Evolutionary conservation across 495 filamentous ascomycete species (phyloP), one percentile per base, ranked within the genome.

Genomic region (Parachaetomium inaequale): DNA sequence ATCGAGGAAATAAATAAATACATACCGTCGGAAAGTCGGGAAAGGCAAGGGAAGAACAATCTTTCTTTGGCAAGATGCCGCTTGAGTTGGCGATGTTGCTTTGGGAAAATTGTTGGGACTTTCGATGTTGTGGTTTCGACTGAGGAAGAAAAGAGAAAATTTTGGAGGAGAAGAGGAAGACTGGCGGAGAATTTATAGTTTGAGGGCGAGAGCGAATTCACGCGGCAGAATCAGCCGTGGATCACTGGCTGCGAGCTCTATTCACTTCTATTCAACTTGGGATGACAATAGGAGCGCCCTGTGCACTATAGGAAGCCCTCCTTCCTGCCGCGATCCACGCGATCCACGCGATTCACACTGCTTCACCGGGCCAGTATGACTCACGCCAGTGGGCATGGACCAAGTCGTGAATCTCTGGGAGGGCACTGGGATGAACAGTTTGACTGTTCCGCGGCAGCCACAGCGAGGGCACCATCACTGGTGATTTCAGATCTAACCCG

Each of bases 261-360:
- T 21, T 31, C 26, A 15, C n/a, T 7, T 4, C 11, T 25, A 19
- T 43, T 43, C 32, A n/a, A 29, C 19, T 19, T 32, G 14, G 4
- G 40, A 31, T 56, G 23, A 56, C 21, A 56, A 56, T 31, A 32
- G n/a, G n/a, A n/a, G n/a, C n/a, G n/a, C n/a, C n/a, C n/a, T n/a
- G n/a, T n/a, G n/a, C n/a, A n/a, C n/a, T n/a, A n/a, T n/a, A 55
- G 21, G 36, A 55, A 55, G 34, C 34, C 23, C 36, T 55, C 14
- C 21, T 55, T 28, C 23, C 23, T 17, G 12, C 36, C 34, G n/a
- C n/a, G n/a, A n/a, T n/a, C n/a, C n/a, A n/a, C n/a, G n/a, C n/a
- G n/a, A n/a, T n/a, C n/a, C n/a, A n/a, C 12, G 14, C 5, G 14
- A 15, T 15, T n/a, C 34, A 43, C 21, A 12, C 6, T 26, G 5